Base-by-base conservation (phyloP, 2,329 filamentous ascomycete species). In the Clonostachys solani region DNA sequence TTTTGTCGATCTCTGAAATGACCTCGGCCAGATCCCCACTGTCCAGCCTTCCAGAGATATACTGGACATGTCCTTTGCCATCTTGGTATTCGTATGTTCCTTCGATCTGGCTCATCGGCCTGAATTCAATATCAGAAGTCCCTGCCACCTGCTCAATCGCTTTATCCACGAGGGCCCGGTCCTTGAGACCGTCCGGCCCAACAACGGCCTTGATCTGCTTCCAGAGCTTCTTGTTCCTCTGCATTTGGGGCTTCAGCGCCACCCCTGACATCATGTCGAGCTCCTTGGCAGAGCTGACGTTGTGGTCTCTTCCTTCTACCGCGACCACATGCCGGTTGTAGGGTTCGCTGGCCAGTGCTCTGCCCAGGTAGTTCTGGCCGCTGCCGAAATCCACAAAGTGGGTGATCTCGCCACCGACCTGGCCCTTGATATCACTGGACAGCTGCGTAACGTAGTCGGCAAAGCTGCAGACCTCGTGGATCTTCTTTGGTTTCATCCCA, bases 301-400 rank as follows among this genome's bases (percentile, higher is more conserved):
- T 96, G 56, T 87, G 83, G 58, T 89, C 84, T 52, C 85, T 84
- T 49, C 90, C 88, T 67, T 99, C 94, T 34, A 99, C 90, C 2
- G 92, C 94, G 47, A 97, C 83, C 40, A 97, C 87, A 54, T 91
- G 83, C 57, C 85, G 84, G 59, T 92, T 89, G 68, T 95, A 96
- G 1, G 92, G 91, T 46, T 84, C 77, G 51, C 86, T 90, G 13
- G 92, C 92, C 49, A 99, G 74, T 2, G 89, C 87, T 42, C 94
- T 80, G 1, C 94, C 92, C 5, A 99, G 82, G 60, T 99, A 99
- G 61, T 96, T 97, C 64, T 97, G 92, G 0, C 94, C 94, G 46
- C 91, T 96, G 29, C 94, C 94, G 65, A 97, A 96, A 67, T 99
- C 94, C 43, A 97, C 86, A 49, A 96, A 83, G 68, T 97, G 92